Evolutionary conservation across 2,329 filamentous ascomycete species (phyloP).

Genomic region (Colletotrichum sp.): DNA sequence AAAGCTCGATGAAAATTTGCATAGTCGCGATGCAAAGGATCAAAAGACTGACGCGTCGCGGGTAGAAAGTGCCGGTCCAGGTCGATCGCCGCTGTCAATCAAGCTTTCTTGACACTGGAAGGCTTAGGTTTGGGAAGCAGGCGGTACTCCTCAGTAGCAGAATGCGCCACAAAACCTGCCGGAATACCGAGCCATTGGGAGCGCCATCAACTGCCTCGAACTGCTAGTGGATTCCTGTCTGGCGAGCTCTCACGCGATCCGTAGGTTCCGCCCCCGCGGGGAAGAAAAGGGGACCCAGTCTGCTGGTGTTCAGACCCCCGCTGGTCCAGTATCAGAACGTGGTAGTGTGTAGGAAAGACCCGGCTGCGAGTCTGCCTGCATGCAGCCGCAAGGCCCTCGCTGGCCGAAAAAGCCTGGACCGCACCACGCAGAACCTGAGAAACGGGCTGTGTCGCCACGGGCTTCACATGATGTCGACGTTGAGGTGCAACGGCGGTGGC

Average conservation of each 20-base stretch:
- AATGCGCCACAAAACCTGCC: not conserved
- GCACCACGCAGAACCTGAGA: not conserved
- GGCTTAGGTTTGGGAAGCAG: not conserved
- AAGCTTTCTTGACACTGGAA: not conserved
- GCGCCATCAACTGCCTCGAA: not conserved
- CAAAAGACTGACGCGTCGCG: not conserved
- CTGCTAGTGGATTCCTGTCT: not conserved
- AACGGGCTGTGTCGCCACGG: conserved; percentile 3
- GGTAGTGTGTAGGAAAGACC: conserved; percentile 2
- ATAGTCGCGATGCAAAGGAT: not conserved
- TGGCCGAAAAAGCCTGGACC: not conserved
- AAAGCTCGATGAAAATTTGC: not conserved
- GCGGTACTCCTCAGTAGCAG: not conserved
- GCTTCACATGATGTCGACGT: not conserved
- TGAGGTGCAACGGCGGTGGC: not conserved
- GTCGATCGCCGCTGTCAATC: not conserved
- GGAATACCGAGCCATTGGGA: not conserved
- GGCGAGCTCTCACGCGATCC: not conserved
- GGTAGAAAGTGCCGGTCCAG: not conserved
- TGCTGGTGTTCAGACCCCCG: conserved; percentile 5
- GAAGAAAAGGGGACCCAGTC: not conserved
- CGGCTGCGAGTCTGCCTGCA: not conserved
- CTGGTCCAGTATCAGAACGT: not conserved
- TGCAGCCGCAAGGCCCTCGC: not conserved
- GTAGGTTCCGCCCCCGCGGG: not conserved